phyloP scores from a whole-genome alignment of 2,329 filamentous ascomycete species.

The Aspergillus quadricinctus region DNA sequence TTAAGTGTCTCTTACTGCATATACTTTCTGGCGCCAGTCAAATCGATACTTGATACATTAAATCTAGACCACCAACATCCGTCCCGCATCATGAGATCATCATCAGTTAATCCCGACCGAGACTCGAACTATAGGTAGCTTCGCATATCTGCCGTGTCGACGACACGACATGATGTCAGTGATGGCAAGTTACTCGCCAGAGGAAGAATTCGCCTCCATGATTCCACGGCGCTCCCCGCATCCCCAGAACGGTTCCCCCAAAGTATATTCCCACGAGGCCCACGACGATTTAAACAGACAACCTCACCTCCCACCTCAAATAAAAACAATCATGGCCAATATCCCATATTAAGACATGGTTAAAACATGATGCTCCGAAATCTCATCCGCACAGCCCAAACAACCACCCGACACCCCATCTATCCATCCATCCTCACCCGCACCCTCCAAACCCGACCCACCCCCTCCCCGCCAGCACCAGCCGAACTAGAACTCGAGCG shows the following conservation, averaged over 20 bases:
- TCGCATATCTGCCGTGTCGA: background rate
- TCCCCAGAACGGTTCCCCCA: background rate
- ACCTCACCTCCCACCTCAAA: background rate
- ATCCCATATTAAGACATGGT: background rate
- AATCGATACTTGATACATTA: background rate
- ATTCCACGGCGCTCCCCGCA: background rate
- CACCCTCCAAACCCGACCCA: background rate
- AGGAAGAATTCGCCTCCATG: background rate
- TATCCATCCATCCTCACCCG: background rate
- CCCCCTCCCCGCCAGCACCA: background rate
- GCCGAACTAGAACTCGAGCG: constrained; percentile 9
- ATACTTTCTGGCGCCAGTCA: no score
- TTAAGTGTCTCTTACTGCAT: background rate
- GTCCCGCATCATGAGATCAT: background rate
- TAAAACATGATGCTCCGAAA: background rate
- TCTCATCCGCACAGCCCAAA: background rate
- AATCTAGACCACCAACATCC: background rate
- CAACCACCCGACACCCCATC: background rate
- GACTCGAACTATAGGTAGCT: background rate
- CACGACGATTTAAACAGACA: background rate
- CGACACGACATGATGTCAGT: background rate
- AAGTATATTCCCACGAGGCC: background rate
- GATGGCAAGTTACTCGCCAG: background rate
- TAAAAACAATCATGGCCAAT: background rate
- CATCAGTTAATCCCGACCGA: background rate